Evolutionary conservation across 83 land plant genomes (phyloP).

Genomic region (Larix sibirica): DNA sequence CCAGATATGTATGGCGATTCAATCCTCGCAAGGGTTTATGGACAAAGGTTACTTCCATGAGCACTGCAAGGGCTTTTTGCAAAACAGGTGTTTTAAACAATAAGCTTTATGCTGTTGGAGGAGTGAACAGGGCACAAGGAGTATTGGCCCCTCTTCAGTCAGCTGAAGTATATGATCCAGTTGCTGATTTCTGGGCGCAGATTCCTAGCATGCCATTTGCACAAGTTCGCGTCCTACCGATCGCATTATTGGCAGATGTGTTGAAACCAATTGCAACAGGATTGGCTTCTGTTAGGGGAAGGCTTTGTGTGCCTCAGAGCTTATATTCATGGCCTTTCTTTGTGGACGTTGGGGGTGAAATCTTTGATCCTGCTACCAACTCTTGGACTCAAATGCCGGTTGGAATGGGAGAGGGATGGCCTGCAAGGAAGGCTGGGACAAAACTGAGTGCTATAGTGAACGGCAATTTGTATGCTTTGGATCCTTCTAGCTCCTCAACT

Average conservation of each 20-base stretch:
- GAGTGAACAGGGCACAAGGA: constrained; percentile 33
- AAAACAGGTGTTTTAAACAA: constrained; percentile 40
- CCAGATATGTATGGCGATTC: constrained; percentile 37
- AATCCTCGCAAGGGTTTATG: constrained; percentile 33
- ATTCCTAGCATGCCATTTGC: constrained; percentile 44
- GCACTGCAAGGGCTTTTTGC: constrained; percentile 44
- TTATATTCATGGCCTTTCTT: constrained; percentile 52
- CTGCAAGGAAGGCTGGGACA: constrained; percentile 47
- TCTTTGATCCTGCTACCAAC: constrained; percentile 28
- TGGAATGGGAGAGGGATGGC: constrained; percentile 57
- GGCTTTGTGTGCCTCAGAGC: constrained; percentile 45
- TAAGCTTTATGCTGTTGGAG: constrained; percentile 43
- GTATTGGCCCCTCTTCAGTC: constrained; percentile 40
- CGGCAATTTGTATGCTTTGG: constrained; percentile 36
- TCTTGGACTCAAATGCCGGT: constrained; percentile 38
- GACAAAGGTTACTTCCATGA: constrained; percentile 35
- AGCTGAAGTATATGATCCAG: constrained; percentile 47
- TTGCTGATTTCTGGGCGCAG: constrained; percentile 25
- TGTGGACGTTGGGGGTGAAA: constrained; percentile 47
- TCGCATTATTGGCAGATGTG: constrained; percentile 42
- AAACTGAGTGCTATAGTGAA: constrained; percentile 37
- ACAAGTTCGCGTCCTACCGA: constrained; percentile 35
- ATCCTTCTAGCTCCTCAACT: constrained; percentile 39
- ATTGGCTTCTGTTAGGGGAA: constrained; percentile 34
- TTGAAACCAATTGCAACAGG: constrained; percentile 51